Conservation (phyloP, 306 rosid genomes). For the Lathyrus sativus region DNA sequence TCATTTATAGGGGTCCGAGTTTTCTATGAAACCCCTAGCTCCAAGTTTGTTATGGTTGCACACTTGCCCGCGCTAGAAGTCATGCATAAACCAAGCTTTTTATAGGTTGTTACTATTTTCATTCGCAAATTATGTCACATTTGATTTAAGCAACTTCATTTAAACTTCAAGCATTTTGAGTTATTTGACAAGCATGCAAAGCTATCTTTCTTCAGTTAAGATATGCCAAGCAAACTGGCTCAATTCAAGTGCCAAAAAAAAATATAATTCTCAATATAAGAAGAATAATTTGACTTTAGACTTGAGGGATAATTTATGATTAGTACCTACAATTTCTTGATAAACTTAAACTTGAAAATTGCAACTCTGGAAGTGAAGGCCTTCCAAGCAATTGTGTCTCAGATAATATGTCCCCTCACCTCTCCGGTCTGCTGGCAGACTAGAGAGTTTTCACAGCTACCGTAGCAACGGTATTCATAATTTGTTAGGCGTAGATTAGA, state of each 20-base stretch:
- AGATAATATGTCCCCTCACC: constrained; percentile 4
- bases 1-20: neutral
- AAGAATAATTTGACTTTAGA: constrained; percentile 3
- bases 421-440: constrained; percentile 1
- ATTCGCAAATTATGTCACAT: neutral
- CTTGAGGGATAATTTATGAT: neutral
- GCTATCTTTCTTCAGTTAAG: constrained; percentile 2
- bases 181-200: neutral
- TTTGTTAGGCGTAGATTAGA: constrained; percentile 25
- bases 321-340: too few relatives aligned
- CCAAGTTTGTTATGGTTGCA: neutral
- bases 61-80: neutral
- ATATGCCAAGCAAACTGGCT: neutral
- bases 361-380: too few relatives aligned
- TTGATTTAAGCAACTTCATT: constrained; percentile 5
- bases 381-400: neutral
- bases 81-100: neutral
- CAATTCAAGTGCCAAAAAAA: constrained; percentile 7
- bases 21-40: neutral
- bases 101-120: neutral
- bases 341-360: too few relatives aligned
- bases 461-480: constrained; percentile 9
- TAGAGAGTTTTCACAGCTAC: neutral
- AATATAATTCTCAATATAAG: constrained; percentile 15
- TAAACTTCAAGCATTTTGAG: neutral